Percentiles rank a stretch among this genome's conserved stretches.
These are phyloP conservation scores for Brassica juncea DNA, from an alignment of 345 rosid genomes.

Conservation along the genomic window DNA sequence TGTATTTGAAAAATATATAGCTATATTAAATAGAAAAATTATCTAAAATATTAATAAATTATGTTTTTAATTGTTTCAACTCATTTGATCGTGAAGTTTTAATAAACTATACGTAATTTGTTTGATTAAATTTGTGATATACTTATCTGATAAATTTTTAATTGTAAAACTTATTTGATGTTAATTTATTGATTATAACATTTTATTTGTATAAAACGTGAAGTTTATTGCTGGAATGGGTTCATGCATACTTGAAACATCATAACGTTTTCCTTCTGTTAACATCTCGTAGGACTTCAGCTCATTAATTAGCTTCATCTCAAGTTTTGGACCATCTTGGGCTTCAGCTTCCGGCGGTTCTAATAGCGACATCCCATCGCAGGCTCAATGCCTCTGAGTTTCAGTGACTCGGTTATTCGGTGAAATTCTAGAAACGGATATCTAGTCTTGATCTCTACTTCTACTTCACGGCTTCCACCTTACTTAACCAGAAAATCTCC, in stretches of 20 bases:
- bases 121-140: too few species aligned
- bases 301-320: conserved; percentile 51
- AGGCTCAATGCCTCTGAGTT: conserved; percentile 53
- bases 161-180: too few species aligned
- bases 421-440: conserved; percentile 61
- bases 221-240: conserved; percentile 38
- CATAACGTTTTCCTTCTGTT: conserved; percentile 49
- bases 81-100: too few species aligned
- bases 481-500: conserved; percentile 69
- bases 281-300: conserved; percentile 61
- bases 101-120: too few species aligned
- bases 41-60: too few species aligned
- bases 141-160: too few species aligned
- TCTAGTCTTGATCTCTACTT: conserved; percentile 45
- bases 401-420: conserved; percentile 59
- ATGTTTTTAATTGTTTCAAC: too few species aligned
- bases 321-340: conserved; percentile 53
- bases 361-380: conserved; percentile 66
- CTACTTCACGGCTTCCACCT: conserved; percentile 47
- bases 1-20: too few species aligned
- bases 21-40: too few species aligned
- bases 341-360: conserved; percentile 51
- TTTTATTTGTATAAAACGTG: too few species aligned
- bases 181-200: too few species aligned
- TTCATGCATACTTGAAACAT: conserved; percentile 61